Conservation (phyloP, 176 grass and related monocot species). For the Musa schizocarpa region DNA sequence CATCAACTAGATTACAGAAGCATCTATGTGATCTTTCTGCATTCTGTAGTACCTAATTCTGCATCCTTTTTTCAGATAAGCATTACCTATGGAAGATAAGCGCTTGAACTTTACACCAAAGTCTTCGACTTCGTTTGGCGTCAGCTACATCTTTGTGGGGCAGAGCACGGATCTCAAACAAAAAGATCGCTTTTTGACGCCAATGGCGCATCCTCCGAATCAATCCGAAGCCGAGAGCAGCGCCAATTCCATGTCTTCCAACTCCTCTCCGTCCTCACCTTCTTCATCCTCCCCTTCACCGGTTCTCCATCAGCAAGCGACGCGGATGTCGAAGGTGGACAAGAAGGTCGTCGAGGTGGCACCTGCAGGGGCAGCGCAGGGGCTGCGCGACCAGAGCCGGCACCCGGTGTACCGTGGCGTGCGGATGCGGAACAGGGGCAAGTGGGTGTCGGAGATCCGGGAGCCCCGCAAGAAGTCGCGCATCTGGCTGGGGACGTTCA, state of each 20-base stretch:
- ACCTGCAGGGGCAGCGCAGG: background rate
- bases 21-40: too few relatives aligned
- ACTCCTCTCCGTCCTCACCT: background rate
- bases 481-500: conserved; percentile 88
- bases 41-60: too few relatives aligned
- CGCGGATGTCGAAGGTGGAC: conserved; percentile 13
- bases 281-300: conserved; percentile 27
- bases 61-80: too few relatives aligned
- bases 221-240: too few relatives aligned
- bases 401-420: conserved; percentile 58
- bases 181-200: too few relatives aligned
- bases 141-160: too few relatives aligned
- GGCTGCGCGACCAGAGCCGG: background rate
- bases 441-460: conserved; percentile 92
- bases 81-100: too few relatives aligned
- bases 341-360: conserved; percentile 8
- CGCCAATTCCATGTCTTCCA: background rate
- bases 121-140: too few relatives aligned
- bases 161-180: too few relatives aligned
- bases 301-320: conserved; percentile 16
- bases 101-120: too few relatives aligned
- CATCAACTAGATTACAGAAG: too few relatives aligned
- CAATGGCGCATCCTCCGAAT: too few relatives aligned
- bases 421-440: conserved; percentile 72
- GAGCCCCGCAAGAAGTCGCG: conserved; percentile 89